A percentile compares a stretch with the other conserved stretches of the same genome.
Conservation (phyloP, 176 grass and related monocot species). For the Zizania latifolia region DNA sequence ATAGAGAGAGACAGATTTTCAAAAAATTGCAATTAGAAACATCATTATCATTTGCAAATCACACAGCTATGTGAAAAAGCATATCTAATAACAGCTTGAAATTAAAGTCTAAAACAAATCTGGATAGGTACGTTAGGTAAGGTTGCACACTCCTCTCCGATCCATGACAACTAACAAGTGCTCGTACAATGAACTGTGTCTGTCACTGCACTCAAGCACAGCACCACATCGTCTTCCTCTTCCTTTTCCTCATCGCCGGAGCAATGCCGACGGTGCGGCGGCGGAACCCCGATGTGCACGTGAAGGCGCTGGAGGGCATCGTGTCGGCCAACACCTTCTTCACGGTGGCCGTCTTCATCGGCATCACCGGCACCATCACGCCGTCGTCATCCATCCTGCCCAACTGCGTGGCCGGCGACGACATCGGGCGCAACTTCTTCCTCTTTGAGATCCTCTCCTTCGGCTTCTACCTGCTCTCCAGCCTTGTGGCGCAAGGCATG, state of each 20-base stretch:
- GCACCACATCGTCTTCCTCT: neutral
- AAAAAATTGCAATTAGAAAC: too few relatives aligned
- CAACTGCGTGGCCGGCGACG: slow-evolving; percentile 23
- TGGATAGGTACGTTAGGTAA: too few relatives aligned
- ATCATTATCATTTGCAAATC: too few relatives aligned
- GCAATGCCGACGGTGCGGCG: slow-evolving; percentile 44
- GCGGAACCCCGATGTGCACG: slow-evolving; percentile 33
- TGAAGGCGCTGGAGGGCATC: slow-evolving; percentile 54
- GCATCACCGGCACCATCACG: slow-evolving; percentile 44
- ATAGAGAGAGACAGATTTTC: too few relatives aligned
- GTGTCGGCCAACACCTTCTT: slow-evolving; percentile 56
- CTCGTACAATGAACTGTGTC: too few relatives aligned
- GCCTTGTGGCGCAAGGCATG: slow-evolving; percentile 46
- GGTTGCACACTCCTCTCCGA: too few relatives aligned
- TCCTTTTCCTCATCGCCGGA: neutral
- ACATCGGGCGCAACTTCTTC: slow-evolving; percentile 49
- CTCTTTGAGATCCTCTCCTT: slow-evolving; percentile 60
- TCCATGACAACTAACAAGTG: too few relatives aligned
- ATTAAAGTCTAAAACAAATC: too few relatives aligned
- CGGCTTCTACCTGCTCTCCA: slow-evolving; percentile 54
- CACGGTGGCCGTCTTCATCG: slow-evolving; percentile 48
- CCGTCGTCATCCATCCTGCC: neutral
- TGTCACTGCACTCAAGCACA: neutral
- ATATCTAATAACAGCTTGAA: too few relatives aligned
- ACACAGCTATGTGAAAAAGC: too few relatives aligned